Conservation (phyloP, 1,284 basidiomycete species). For the Chalciporus sp. region DNA sequence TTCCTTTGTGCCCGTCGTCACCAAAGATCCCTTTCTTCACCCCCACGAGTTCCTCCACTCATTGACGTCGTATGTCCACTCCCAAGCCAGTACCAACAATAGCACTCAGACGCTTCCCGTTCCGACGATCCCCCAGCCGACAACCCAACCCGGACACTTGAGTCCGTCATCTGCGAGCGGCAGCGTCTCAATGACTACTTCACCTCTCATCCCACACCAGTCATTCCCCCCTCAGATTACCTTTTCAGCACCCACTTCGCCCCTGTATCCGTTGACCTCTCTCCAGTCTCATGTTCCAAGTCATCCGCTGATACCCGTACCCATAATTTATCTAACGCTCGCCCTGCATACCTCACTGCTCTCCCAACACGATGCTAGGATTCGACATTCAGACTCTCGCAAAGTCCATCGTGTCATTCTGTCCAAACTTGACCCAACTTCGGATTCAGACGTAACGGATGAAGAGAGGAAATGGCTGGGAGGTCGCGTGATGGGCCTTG, state of each 20-base stretch:
- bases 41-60: conserved; percentile 54
- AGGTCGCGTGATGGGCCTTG: conserved; percentile 40
- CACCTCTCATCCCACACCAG: conserved; percentile 14
- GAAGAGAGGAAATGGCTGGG: conserved; percentile 31
- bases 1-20: conserved; percentile 44
- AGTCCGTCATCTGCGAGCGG: conserved; percentile 14
- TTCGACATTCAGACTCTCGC: conserved; percentile 55
- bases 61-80: conserved; percentile 39
- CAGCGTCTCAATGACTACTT: conserved; percentile 14
- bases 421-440: conserved; percentile 48
- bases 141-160: conserved; percentile 14
- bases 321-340: conserved; percentile 43
- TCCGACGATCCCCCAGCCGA: background rate
- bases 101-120: conserved; percentile 11
- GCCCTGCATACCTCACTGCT: conserved; percentile 52
- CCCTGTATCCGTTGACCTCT: conserved; percentile 8
- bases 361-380: conserved; percentile 53
- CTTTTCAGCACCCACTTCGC: conserved; percentile 7
- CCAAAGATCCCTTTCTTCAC: conserved; percentile 77
- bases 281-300: background rate
- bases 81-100: conserved; percentile 18
- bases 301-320: background rate
- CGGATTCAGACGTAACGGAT: conserved; percentile 35
- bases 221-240: conserved; percentile 6
- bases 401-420: conserved; percentile 63